A percentile compares a stretch with the other conserved stretches of the same genome.
Conservation (phyloP, 768 basidiomycete genomes). For the Mycena rebaudengoi region DNA sequence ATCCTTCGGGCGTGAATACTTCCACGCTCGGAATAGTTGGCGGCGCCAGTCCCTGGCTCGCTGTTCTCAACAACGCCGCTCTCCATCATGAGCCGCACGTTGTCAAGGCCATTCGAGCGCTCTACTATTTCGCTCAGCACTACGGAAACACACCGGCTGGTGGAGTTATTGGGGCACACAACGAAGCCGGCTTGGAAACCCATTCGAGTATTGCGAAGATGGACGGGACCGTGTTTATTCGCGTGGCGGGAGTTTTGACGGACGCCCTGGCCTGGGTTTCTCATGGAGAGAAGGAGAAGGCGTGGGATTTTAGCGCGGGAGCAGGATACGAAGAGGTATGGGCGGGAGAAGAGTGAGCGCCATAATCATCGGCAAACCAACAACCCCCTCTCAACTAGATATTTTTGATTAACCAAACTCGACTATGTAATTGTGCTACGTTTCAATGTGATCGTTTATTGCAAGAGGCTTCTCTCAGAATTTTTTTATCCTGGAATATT, state of each 20-base stretch:
- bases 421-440: too few species aligned
- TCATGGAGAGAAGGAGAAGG: constrained; percentile 42
- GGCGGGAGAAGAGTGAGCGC: too few species aligned
- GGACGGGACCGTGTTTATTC: constrained; percentile 51
- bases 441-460: too few species aligned
- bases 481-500: too few species aligned
- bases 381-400: too few species aligned
- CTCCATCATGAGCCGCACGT: constrained; percentile 15
- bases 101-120: constrained; percentile 3
- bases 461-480: too few species aligned
- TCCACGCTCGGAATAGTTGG: background rate
- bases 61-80: background rate
- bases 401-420: too few species aligned
- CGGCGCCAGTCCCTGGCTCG: background rate
- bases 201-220: constrained; percentile 38
- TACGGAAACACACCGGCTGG: background rate
- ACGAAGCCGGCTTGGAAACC: too few species aligned
- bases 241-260: constrained; percentile 53
- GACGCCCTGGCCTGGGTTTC: constrained; percentile 50
- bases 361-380: too few species aligned
- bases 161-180: too few species aligned
- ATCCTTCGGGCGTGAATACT: background rate
- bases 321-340: constrained; percentile 56
- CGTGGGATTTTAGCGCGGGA: constrained; percentile 53
- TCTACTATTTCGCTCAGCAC: constrained; percentile 1